Evolutionary conservation across 1,284 basidiomycete genomes (phyloP), one percentile per base, ranked within the genome.

Genomic region (Leccinum ponderosum): DNA sequence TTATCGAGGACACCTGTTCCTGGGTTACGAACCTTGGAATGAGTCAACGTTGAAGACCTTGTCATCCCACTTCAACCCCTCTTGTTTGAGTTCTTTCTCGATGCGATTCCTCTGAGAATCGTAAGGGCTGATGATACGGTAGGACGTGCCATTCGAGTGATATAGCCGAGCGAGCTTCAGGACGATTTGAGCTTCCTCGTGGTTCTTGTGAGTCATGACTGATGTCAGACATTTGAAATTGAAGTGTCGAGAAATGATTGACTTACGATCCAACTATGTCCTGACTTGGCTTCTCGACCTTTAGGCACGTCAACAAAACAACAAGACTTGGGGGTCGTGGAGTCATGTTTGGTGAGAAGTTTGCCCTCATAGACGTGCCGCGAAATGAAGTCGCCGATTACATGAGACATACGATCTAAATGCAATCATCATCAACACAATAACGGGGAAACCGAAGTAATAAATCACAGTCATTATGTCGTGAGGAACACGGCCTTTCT

Each of bases 31-130:
- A 81, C 86, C 85, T 82, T 87, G 86, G 62, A 86, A 89, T 17
- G 85, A 84, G 69, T 87, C 85, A 20, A 89, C 83, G 76, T 83
- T 84, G 69, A 86, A 87, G 59, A 81, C 83, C 56, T 80, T 87
- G 66, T 87, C 81, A 48, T 78, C 75, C 84, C 83, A 86, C 0
- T 74, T 55, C 7, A 89, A 68, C 2, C 68, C 61, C 25, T 66
- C 74, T 0, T 66, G 61, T 64, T 82, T 80, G 70, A 90, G 78
- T 6, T 47, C 61, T 0, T 70, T 62, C 66, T 87, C 84, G 65
- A 91, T 80, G 15, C 69, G 59, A 52, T 68, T 78, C 14, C 86
- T 76, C 69, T 90, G 89, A 1, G 76, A 80, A 64, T 88, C 87
- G 75, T 90, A 91, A 1, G 87, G 75, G 0, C 74, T 76, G 3